Evolutionary conservation across 192 early-diverging fungal species (phyloP).

Genomic region (Backusella luteola): DNA sequence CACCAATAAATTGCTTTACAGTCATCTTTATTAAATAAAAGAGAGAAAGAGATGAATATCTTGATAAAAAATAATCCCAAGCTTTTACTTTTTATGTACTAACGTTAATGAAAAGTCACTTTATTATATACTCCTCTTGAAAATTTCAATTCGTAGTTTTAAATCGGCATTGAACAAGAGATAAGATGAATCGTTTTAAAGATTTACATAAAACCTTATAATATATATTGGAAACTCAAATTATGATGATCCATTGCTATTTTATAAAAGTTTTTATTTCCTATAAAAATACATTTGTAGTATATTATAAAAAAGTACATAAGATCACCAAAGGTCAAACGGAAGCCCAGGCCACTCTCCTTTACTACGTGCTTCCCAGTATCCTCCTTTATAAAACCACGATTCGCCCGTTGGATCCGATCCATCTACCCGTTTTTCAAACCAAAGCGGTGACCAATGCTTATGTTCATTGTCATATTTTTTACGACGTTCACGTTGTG

Average conservation of each 20-base stretch:
- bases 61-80: neutral
- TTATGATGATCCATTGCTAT: too few relatives aligned
- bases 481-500: neutral
- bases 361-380: constrained; percentile 68
- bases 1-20: constrained; percentile 55
- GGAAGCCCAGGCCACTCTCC: constrained; percentile 16
- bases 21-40: neutral
- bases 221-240: too few relatives aligned
- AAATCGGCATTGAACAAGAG: neutral
- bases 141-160: neutral
- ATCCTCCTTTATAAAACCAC: constrained; percentile 87
- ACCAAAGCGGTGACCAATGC: constrained; percentile 57
- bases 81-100: neutral
- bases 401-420: constrained; percentile 14
- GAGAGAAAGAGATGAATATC: neutral
- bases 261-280: too few relatives aligned
- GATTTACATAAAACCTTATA: too few relatives aligned
- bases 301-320: neutral
- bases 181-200: neutral
- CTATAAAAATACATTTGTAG: neutral
- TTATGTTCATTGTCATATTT: constrained; percentile 50
- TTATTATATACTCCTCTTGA: neutral
- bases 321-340: neutral
- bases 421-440: constrained; percentile 47
- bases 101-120: constrained; percentile 3